Conservation (phyloP, 257 asterid genomes). For the Ophiorrhiza pumila region DNA sequence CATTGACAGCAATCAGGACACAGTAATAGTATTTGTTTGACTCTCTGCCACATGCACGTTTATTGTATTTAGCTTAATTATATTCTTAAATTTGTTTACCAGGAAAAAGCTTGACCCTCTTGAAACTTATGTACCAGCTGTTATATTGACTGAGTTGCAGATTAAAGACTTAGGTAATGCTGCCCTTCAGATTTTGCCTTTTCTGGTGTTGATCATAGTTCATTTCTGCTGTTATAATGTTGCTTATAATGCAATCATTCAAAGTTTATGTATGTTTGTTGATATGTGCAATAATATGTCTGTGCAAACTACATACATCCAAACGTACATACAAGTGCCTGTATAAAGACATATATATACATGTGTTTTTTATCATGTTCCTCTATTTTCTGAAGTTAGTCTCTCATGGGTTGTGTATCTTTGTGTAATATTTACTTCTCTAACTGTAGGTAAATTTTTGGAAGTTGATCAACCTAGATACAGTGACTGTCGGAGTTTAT, state of each 20-base stretch:
- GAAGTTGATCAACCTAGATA: conserved; percentile 64
- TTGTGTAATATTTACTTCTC: conserved; percentile 17
- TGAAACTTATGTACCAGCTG: conserved; percentile 88
- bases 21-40: neutral
- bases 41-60: conserved; percentile 7
- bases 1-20: neutral
- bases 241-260: neutral
- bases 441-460: conserved; percentile 51
- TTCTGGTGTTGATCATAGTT: neutral
- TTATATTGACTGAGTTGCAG: conserved; percentile 78
- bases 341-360: neutral
- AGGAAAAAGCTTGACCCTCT: conserved; percentile 98
- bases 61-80: too few species aligned
- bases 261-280: neutral
- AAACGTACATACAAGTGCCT: neutral
- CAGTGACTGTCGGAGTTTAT: conserved; percentile 73
- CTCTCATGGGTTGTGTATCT: neutral
- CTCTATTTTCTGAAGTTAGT: neutral
- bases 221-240: neutral
- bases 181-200: neutral
- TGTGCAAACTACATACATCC: neutral
- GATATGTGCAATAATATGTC: neutral
- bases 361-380: neutral
- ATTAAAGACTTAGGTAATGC: conserved; percentile 79
- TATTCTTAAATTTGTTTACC: conserved; percentile 16